Evolutionary conservation across 805 yeast genomes (phyloP).

Genomic region (Starmerella potacharoeniae): DNA sequence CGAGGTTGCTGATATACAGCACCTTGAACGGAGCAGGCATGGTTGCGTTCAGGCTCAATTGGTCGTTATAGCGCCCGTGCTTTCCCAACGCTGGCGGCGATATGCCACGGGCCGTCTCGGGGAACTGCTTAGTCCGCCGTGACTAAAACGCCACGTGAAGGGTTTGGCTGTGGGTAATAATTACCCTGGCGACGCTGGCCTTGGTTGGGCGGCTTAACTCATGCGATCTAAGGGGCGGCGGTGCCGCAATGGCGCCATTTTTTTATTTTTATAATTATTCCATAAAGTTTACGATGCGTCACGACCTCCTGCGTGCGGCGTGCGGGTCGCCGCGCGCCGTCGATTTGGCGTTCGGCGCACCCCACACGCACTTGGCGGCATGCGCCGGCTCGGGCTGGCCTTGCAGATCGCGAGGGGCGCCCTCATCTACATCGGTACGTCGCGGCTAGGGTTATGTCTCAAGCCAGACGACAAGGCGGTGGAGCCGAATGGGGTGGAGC

Average conservation of each 20-base stretch:
- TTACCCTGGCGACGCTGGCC: neutral
- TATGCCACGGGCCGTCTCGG: neutral
- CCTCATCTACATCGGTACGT: neutral
- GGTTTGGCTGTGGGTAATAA: neutral
- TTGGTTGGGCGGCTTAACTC: neutral
- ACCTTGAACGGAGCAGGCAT: conserved; percentile 9
- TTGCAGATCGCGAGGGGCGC: neutral
- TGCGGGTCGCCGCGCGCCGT: no score
- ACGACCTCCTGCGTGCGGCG: no score
- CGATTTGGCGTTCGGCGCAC: no score
- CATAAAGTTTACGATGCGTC: no score
- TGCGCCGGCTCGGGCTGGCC: neutral
- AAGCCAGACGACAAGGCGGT: neutral
- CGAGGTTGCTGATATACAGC: conserved; percentile 23
- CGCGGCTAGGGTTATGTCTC: neutral
- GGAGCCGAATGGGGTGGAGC: neutral
- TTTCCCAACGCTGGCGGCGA: neutral
- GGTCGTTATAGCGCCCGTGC: neutral
- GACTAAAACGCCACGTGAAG: conserved; percentile 2
- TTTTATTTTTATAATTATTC: no score
- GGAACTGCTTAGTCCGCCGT: neutral
- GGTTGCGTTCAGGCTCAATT: neutral
- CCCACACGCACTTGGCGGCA: no score
- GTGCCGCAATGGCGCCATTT: no score
- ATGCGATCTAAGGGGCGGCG: neutral